Conservation (phyloP, 495 filamentous ascomycete genomes). For the Thozetella sp. region DNA sequence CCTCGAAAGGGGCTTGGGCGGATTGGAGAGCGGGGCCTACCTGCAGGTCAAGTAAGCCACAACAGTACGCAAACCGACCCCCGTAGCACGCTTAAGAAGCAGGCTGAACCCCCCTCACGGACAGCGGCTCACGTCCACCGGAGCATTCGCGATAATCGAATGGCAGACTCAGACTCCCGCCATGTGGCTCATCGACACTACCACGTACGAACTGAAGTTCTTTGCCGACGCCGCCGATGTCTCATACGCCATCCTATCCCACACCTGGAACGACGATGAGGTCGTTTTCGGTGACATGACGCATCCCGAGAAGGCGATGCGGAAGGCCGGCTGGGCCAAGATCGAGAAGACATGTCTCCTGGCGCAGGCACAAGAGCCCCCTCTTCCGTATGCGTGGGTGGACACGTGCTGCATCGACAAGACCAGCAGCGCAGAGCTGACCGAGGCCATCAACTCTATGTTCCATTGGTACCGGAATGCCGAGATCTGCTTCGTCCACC, state of each 20-base stretch:
- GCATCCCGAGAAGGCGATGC: slow-evolving; percentile 6
- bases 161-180: no score
- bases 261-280: slow-evolving; percentile 33
- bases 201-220: slow-evolving; percentile 11
- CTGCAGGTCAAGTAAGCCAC: no score
- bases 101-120: no score
- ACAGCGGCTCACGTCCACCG: no score
- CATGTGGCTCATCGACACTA: slow-evolving; percentile 20
- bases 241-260: slow-evolving; percentile 35
- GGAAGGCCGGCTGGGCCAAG: slow-evolving; percentile 18
- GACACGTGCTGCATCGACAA: slow-evolving; percentile 25
- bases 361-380: slow-evolving; percentile 13
- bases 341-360: slow-evolving; percentile 18
- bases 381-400: slow-evolving; percentile 27
- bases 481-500: slow-evolving; percentile 26
- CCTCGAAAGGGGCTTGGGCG: no score
- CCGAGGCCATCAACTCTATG: slow-evolving; percentile 18
- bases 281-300: slow-evolving; percentile 25
- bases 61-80: no score
- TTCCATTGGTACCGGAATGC: slow-evolving; percentile 23
- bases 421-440: slow-evolving; percentile 4
- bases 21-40: no score
- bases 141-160: no score
- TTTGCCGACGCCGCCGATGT: slow-evolving; percentile 14
- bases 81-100: no score